phyloP scores from a whole-genome alignment of 768 basidiomycete genomes.

The Amanita molliuscula region DNA sequence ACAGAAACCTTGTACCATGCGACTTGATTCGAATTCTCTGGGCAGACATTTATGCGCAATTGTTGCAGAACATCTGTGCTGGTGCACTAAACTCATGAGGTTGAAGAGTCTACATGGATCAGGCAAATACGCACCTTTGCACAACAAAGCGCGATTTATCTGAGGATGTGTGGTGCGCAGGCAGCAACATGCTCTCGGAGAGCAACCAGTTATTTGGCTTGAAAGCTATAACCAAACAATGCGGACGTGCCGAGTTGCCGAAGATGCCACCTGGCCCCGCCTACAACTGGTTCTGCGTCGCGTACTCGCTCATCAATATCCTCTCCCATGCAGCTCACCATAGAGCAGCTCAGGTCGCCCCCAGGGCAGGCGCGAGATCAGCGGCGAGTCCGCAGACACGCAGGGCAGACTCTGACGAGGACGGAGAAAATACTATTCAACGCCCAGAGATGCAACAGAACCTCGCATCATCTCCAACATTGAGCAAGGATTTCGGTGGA shows the following conservation, averaged over 20 bases:
- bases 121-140: slow-evolving; percentile 18
- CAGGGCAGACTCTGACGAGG: background rate
- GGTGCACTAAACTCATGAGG: background rate
- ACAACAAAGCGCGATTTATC: slow-evolving; percentile 16
- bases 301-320: slow-evolving; percentile 50
- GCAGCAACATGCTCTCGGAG: background rate
- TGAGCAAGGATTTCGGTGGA: background rate
- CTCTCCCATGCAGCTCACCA: slow-evolving; percentile 52
- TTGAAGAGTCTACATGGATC: background rate
- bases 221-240: background rate
- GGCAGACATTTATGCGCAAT: slow-evolving; percentile 52
- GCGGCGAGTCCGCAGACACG: slow-evolving; percentile 4
- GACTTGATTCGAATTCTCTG: slow-evolving; percentile 46
- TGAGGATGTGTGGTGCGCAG: slow-evolving; percentile 1
- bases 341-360: slow-evolving; percentile 32
- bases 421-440: background rate
- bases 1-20: slow-evolving; percentile 64
- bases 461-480: background rate
- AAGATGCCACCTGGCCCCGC: slow-evolving; percentile 65
- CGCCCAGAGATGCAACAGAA: background rate
- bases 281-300: slow-evolving; percentile 66
- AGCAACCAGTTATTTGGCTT: background rate
- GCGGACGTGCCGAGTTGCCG: too few relatives aligned
- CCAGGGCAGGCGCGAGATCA: slow-evolving; percentile 7
- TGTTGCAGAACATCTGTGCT: slow-evolving; percentile 71